Percentiles rank a stretch among this genome's conserved stretches.
Evolutionary conservation across 2,329 filamentous ascomycete genomes (phyloP).

Genomic region (Ophiognomonia clavigignenti-juglandacearum): DNA sequence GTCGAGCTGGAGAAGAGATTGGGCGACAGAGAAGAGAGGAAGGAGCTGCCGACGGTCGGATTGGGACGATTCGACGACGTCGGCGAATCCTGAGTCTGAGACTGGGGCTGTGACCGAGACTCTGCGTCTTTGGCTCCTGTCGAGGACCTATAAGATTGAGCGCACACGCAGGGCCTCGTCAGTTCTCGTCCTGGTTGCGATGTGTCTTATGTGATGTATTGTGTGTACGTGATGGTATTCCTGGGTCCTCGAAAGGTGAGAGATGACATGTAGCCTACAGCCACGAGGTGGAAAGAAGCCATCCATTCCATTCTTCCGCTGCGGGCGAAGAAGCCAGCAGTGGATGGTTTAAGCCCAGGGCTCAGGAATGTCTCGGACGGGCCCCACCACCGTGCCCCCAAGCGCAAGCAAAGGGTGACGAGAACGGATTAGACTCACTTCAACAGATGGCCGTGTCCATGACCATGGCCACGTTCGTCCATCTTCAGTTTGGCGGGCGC

Average conservation of each 20-base stretch:
- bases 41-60: constrained; percentile 25
- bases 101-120: constrained; percentile 25
- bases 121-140: constrained; percentile 34
- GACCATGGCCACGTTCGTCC: constrained; percentile 36
- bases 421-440: constrained; percentile 28
- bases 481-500: constrained; percentile 49
- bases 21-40: constrained; percentile 38
- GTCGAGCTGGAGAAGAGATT: constrained; percentile 31
- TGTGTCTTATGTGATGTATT: too few species aligned
- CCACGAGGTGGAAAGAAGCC: not conserved
- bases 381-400: constrained; percentile 21
- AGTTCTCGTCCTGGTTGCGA: constrained; percentile 19
- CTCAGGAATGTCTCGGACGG: constrained; percentile 16
- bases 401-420: constrained; percentile 3
- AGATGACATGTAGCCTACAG: not conserved
- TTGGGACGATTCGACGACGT: constrained; percentile 32
- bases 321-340: constrained; percentile 4
- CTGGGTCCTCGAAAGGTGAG: not conserved
- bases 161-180: constrained; percentile 24
- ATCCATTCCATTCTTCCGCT: not conserved
- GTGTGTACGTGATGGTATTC: too few species aligned
- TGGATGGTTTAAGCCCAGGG: not conserved
- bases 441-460: constrained; percentile 28
- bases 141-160: constrained; percentile 25
- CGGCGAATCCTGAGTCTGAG: constrained; percentile 37